These are phyloP conservation scores for Macaranga tanarius DNA, from an alignment of 441 rosid species.

Conservation along the genomic window DNA sequence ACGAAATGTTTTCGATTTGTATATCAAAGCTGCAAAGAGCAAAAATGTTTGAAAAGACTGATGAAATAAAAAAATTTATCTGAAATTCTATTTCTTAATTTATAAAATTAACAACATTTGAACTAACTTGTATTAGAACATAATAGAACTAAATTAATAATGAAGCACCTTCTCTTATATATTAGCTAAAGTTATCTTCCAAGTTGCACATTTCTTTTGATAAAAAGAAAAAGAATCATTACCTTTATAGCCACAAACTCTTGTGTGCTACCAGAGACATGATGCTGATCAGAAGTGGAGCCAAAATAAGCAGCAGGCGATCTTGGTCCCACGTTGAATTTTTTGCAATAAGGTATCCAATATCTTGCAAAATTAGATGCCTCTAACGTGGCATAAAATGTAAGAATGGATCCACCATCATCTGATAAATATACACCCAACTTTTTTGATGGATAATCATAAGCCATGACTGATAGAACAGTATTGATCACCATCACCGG, in stretches of 20 bases:
- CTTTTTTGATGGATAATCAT: slow-evolving; percentile 62
- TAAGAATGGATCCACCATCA: slow-evolving; percentile 62
- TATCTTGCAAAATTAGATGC: slow-evolving; percentile 51
- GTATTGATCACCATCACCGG: slow-evolving; percentile 68
- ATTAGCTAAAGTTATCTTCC: no score
- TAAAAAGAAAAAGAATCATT: not conserved
- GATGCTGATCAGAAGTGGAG: slow-evolving; percentile 2
- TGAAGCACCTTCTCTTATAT: no score
- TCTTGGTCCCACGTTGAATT: slow-evolving; percentile 44
- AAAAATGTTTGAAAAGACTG: no score
- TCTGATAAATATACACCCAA: slow-evolving; percentile 66
- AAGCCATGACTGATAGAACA: slow-evolving; percentile 59
- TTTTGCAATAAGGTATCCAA: slow-evolving; percentile 65
- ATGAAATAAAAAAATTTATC: no score
- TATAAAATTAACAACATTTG: no score
- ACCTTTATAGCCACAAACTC: slow-evolving; percentile 39
- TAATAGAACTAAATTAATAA: no score
- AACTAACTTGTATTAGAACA: no score
- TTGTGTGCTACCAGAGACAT: not conserved
- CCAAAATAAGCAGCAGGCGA: slow-evolving; percentile 47
- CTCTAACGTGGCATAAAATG: slow-evolving; percentile 62
- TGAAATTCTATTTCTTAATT: no score
- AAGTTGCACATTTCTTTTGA: no score
- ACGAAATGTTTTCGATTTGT: no score
- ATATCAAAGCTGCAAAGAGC: no score